phyloP scores from a whole-genome alignment of 2,329 filamentous ascomycete genomes.

The Colletotrichum sublineola region DNA sequence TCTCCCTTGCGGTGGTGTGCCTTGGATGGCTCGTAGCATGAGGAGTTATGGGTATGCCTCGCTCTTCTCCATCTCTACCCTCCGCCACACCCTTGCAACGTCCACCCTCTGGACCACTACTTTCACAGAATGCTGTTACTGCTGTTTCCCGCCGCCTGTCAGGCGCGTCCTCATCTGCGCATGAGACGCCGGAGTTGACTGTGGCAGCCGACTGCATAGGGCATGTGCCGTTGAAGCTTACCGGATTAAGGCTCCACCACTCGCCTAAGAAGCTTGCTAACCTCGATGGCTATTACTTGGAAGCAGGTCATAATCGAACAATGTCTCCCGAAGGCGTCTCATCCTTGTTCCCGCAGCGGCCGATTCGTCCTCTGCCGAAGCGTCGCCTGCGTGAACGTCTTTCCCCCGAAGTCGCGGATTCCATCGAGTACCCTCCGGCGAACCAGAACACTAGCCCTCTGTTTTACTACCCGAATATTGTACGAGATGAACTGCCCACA shows the following conservation, averaged over 20 bases:
- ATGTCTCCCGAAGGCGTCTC: conserved; percentile 84
- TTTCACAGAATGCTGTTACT: conserved; percentile 6
- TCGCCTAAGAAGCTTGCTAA: conserved; percentile 30
- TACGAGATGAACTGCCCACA: conserved; percentile 43
- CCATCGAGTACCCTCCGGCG: conserved; percentile 84
- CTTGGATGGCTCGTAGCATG: conserved; percentile 44
- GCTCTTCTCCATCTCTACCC: conserved; percentile 43
- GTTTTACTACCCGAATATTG: conserved; percentile 74
- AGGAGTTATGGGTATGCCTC: conserved; percentile 60
- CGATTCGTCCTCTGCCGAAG: conserved; percentile 92
- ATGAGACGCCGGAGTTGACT: conserved; percentile 18
- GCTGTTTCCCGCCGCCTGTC: conserved; percentile 6
- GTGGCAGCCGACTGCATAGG: conserved; percentile 26
- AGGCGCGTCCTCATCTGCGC: not conserved
- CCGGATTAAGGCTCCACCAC: conserved; percentile 12
- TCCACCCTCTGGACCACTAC: conserved; percentile 14
- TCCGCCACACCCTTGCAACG: conserved; percentile 50
- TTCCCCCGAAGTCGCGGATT: conserved; percentile 84
- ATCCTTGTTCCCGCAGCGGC: conserved; percentile 86
- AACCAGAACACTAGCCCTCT: conserved; percentile 79
- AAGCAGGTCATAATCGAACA: conserved; percentile 60
- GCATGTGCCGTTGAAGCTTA: conserved; percentile 19
- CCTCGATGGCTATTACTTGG: conserved; percentile 35
- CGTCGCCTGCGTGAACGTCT: conserved; percentile 89
- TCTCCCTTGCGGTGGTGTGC: conserved; percentile 23